Conservation (phyloP, 2,329 filamentous ascomycete species). For the Alternaria atra region DNA sequence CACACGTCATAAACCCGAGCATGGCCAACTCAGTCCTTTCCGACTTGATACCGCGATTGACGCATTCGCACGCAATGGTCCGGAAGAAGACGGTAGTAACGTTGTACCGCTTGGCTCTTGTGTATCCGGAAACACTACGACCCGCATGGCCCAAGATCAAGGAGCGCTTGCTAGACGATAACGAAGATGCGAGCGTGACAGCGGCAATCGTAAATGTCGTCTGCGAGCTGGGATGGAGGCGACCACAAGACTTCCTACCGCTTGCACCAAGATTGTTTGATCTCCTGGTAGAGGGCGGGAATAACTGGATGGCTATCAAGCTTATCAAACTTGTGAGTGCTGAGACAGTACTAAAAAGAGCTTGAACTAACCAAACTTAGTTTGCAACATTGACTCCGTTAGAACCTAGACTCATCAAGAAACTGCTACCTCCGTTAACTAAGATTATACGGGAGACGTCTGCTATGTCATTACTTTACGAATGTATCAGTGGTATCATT, state of each 20-base stretch:
- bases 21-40: constrained; percentile 88
- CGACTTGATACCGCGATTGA: constrained; percentile 85
- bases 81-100: constrained; percentile 97
- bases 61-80: constrained; percentile 83
- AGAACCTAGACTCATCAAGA: constrained; percentile 89
- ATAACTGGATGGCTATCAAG: constrained; percentile 99
- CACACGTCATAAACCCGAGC: constrained; percentile 91
- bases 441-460: constrained; percentile 93
- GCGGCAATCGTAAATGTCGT: constrained; percentile 97
- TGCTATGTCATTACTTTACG: constrained; percentile 97
- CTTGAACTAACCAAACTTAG: constrained; percentile 55
- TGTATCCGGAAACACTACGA: constrained; percentile 94
- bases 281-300: constrained; percentile 86
- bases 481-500: constrained; percentile 98
- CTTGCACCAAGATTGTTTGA: constrained; percentile 92
- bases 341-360: too few species aligned
- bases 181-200: constrained; percentile 91
- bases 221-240: constrained; percentile 92
- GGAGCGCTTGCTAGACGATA: constrained; percentile 87
- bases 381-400: constrained; percentile 94
- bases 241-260: constrained; percentile 92
- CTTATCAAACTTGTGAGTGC: constrained; percentile 87
- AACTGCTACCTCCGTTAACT: constrained; percentile 88
- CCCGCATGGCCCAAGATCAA: constrained; percentile 98
- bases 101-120: constrained; percentile 88